Percentiles rank a stretch among this genome's conserved stretches.
phyloP scores from a whole-genome alignment of 2,329 filamentous ascomycete species.

The Ceratocystis destructans region DNA sequence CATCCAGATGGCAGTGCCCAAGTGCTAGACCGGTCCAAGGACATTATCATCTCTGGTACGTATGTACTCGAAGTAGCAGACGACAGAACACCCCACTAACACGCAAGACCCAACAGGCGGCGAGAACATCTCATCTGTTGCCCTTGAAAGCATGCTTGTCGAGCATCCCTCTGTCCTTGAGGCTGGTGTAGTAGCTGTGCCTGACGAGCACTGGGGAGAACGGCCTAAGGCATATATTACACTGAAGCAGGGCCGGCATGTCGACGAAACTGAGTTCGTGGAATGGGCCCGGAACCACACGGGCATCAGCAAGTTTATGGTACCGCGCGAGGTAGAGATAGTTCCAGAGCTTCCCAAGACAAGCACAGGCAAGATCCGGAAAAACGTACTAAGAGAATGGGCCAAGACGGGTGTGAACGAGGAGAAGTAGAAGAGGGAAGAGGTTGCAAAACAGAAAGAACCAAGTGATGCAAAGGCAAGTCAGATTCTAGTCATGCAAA shows the following conservation, averaged over 20 bases:
- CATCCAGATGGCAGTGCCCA: slow-evolving; percentile 82
- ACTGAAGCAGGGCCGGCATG: slow-evolving; percentile 48
- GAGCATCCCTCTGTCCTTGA: slow-evolving; percentile 83
- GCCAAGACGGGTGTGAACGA: slow-evolving; percentile 35
- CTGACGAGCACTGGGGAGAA: slow-evolving; percentile 88
- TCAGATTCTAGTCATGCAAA: too few relatives aligned
- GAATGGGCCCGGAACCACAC: slow-evolving; percentile 72
- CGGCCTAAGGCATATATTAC: slow-evolving; percentile 90
- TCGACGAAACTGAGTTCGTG: slow-evolving; percentile 54
- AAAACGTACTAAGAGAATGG: slow-evolving; percentile 85
- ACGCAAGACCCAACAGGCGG: slow-evolving; percentile 44
- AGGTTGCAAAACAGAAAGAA: neutral
- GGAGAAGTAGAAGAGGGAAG: neutral
- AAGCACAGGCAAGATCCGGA: slow-evolving; percentile 90
- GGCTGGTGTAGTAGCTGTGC: slow-evolving; percentile 75
- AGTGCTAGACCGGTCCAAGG: slow-evolving; percentile 87
- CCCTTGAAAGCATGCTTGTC: slow-evolving; percentile 77
- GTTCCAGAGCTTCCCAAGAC: slow-evolving; percentile 89
- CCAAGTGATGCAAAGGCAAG: neutral
- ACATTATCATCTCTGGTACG: slow-evolving; percentile 90
- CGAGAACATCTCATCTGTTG: slow-evolving; percentile 92
- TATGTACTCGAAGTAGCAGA: slow-evolving; percentile 28
- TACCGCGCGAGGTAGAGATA: slow-evolving; percentile 57
- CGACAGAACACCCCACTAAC: neutral
- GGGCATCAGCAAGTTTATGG: slow-evolving; percentile 83